These are phyloP conservation scores for Iris pallida DNA, from an alignment of 116 monocot species.

Conservation along the genomic window DNA sequence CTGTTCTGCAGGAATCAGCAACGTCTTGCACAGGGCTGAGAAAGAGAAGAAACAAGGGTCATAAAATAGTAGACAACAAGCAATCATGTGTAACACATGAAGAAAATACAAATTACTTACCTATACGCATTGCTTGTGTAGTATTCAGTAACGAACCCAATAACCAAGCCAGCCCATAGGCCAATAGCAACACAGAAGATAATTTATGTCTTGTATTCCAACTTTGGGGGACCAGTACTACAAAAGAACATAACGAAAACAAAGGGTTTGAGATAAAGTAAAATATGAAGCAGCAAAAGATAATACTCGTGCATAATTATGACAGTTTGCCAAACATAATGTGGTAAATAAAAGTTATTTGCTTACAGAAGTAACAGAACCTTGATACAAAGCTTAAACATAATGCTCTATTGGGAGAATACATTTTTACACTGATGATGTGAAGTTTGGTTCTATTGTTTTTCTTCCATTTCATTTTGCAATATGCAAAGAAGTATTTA, in stretches of 20 bases:
- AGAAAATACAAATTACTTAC: slow-evolving; percentile 15
- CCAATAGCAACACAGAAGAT: slow-evolving; percentile 84
- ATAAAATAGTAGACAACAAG: background rate
- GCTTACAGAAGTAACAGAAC: slow-evolving; percentile 13
- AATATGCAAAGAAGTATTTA: too few relatives aligned
- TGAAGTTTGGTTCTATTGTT: too few relatives aligned
- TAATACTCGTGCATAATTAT: background rate
- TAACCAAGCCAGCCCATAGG: slow-evolving; percentile 86
- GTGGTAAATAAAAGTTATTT: too few relatives aligned
- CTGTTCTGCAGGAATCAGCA: slow-evolving; percentile 93
- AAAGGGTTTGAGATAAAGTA: background rate
- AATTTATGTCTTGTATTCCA: background rate
- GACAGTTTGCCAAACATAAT: too few relatives aligned
- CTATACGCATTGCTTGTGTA: slow-evolving; percentile 96
- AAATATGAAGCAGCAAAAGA: too few relatives aligned
- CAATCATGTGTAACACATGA: background rate
- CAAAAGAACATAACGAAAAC: too few relatives aligned
- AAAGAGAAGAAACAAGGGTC: slow-evolving; percentile 3
- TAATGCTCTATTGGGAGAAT: too few relatives aligned
- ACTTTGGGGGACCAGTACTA: too few relatives aligned
- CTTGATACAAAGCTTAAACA: too few relatives aligned
- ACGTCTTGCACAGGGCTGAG: slow-evolving; percentile 92
- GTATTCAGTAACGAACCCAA: slow-evolving; percentile 91
- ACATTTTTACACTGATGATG: too few relatives aligned
- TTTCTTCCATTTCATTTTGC: too few relatives aligned